phyloP scores from a whole-genome alignment of 2,329 filamentous ascomycete genomes.

The Mollisiaceae sp. region DNA sequence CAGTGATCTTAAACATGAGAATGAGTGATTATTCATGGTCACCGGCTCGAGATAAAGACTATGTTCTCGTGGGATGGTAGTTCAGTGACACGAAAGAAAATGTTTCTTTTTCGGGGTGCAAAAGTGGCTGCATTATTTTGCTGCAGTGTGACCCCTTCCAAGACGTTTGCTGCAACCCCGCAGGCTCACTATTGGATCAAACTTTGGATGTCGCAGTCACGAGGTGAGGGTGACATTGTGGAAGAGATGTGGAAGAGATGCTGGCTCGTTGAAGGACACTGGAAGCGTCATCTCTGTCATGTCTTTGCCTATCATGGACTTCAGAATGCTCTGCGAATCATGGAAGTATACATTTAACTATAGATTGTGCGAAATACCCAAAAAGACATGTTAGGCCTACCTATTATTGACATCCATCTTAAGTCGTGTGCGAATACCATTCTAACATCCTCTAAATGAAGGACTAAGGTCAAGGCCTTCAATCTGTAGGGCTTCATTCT shows the following conservation, averaged over 20 bases:
- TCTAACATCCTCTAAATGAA: conserved; percentile 90
- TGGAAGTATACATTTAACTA: conserved; percentile 38
- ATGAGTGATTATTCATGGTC: conserved; percentile 1
- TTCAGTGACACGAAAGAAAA: conserved; percentile 2
- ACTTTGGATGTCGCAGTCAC: neutral
- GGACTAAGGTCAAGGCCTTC: conserved; percentile 68
- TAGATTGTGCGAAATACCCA: conserved; percentile 70
- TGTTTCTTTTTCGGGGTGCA: neutral
- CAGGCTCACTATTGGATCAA: neutral
- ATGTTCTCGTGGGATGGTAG: neutral
- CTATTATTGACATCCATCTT: conserved; percentile 92
- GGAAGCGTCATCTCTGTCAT: conserved; percentile 99
- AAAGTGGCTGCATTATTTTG: conserved; percentile 2
- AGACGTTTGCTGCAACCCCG: neutral
- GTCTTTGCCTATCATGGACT: conserved; percentile 99
- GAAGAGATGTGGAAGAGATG: too few relatives aligned
- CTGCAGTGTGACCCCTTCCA: conserved; percentile 1
- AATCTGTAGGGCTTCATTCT: conserved; percentile 52
- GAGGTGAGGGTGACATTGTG: neutral
- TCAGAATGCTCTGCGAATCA: conserved; percentile 79
- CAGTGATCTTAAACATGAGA: too few relatives aligned
- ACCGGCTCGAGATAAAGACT: neutral
- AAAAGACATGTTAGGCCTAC: conserved; percentile 90
- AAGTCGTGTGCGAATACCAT: conserved; percentile 77
- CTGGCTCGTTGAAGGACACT: conserved; percentile 98